A percentile compares a stretch with the other conserved stretches of the same genome.
Conservation (phyloP, 2,329 filamentous ascomycete species). For the Tympanopsis confertula region DNA sequence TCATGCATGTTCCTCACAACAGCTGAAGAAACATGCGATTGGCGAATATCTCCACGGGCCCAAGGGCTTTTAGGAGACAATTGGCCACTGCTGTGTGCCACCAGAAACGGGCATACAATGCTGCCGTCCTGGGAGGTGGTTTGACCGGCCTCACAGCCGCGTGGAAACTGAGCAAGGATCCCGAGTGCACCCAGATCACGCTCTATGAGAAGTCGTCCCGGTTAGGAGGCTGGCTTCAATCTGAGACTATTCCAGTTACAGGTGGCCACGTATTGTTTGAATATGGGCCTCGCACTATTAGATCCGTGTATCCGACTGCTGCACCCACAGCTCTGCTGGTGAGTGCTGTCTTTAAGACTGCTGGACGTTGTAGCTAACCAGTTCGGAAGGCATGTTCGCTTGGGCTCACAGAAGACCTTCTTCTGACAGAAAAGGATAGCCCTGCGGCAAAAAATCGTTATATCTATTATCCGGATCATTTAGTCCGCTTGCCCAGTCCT, state of each 20-base stretch:
- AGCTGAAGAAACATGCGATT: no score
- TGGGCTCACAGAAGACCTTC: not conserved
- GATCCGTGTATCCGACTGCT: no score
- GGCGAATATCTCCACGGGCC: no score
- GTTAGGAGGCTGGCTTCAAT: not conserved
- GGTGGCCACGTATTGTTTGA: not conserved
- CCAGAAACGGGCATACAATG: slow-evolving; percentile 1
- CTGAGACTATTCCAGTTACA: not conserved
- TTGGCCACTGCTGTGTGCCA: no score
- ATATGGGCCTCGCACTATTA: not conserved
- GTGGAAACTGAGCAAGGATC: not conserved
- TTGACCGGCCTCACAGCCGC: not conserved
- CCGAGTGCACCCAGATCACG: not conserved
- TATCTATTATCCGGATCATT: slow-evolving; percentile 53
- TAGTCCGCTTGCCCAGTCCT: slow-evolving; percentile 39
- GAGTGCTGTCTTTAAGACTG: no score
- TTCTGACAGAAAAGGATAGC: not conserved
- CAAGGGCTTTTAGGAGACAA: no score
- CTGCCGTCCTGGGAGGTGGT: not conserved
- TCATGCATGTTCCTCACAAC: no score
- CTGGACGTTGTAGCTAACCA: no score
- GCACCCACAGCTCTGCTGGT: not conserved
- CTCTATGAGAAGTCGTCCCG: not conserved
- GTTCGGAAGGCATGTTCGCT: no score
- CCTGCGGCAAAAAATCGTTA: slow-evolving; percentile 27